A percentile compares a stretch with the other conserved stretches of the same genome.
These are phyloP conservation scores for Pouteria glomerata DNA, from an alignment of 148 eudicot species.

Conservation along the genomic window DNA sequence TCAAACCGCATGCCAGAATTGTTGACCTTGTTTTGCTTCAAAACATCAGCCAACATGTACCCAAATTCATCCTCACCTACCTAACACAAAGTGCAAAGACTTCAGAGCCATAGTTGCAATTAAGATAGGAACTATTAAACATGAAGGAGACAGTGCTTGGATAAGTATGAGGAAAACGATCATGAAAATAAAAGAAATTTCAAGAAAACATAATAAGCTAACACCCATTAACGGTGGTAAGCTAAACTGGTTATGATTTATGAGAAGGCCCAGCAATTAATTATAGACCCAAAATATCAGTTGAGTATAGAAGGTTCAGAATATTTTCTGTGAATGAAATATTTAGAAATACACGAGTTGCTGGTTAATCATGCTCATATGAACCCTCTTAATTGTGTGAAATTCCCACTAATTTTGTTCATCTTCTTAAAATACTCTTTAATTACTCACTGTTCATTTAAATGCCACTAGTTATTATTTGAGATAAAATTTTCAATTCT, in stretches of 20 bases:
- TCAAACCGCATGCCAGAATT: conserved; percentile 81
- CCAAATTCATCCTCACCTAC: conserved; percentile 97
- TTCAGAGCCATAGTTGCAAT: neutral
- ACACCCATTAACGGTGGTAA: neutral
- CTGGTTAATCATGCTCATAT: neutral
- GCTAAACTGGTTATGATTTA: neutral
- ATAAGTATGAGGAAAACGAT: neutral
- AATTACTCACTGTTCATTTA: too few species aligned
- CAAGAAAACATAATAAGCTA: neutral
- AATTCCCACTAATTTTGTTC: too few species aligned
- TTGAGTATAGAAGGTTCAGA: neutral
- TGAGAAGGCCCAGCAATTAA: neutral
- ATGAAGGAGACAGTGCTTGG: neutral
- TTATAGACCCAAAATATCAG: neutral
- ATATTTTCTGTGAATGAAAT: neutral
- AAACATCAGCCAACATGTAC: conserved; percentile 65
- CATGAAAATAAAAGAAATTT: neutral
- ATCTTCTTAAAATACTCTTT: too few species aligned
- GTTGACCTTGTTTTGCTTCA: conserved; percentile 73
- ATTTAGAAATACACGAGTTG: neutral
- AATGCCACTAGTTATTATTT: too few species aligned
- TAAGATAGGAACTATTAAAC: neutral
- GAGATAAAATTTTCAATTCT: too few species aligned
- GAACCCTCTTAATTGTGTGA: neutral
- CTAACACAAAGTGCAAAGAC: conserved; percentile 22